phyloP scores from a whole-genome alignment of 148 eudicot species.

The Cornus suecica region DNA sequence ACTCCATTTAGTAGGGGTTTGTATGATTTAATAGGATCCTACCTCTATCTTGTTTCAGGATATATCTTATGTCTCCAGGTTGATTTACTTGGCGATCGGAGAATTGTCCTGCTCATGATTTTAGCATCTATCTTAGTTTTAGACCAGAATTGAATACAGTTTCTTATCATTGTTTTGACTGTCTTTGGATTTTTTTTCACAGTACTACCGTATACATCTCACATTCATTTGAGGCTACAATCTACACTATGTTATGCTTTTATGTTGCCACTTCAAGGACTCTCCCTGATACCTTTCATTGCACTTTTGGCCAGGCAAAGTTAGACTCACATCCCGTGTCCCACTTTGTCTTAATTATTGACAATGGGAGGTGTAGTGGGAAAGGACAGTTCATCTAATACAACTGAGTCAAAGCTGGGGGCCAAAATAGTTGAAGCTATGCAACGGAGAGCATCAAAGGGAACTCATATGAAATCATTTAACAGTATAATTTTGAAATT shows the following conservation, averaged over 20 bases:
- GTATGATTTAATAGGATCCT: too few species aligned
- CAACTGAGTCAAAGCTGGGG: slow-evolving; percentile 74
- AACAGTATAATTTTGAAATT: slow-evolving; percentile 77
- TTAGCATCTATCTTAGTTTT: neutral
- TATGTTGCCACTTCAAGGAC: neutral
- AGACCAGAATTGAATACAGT: neutral
- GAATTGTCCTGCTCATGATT: too few species aligned
- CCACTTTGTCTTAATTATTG: slow-evolving; percentile 9
- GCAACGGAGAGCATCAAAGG: slow-evolving; percentile 60
- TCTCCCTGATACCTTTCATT: neutral
- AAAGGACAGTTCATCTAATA: slow-evolving; percentile 39
- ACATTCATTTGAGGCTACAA: neutral
- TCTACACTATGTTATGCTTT: neutral
- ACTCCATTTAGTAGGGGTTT: too few species aligned
- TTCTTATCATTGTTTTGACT: neutral
- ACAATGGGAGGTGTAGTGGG: slow-evolving; percentile 67
- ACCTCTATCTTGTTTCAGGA: too few species aligned
- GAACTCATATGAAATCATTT: slow-evolving; percentile 69
- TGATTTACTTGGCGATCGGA: too few species aligned
- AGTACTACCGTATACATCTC: neutral
- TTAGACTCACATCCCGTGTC: neutral
- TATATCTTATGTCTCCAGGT: too few species aligned
- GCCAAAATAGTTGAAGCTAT: slow-evolving; percentile 75
- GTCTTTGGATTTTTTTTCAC: neutral
- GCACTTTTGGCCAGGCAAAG: slow-evolving; percentile 1